Evolutionary conservation across 768 basidiomycete species (phyloP), one percentile per base, ranked within the genome.

Genomic region (Phaffia australis): DNA sequence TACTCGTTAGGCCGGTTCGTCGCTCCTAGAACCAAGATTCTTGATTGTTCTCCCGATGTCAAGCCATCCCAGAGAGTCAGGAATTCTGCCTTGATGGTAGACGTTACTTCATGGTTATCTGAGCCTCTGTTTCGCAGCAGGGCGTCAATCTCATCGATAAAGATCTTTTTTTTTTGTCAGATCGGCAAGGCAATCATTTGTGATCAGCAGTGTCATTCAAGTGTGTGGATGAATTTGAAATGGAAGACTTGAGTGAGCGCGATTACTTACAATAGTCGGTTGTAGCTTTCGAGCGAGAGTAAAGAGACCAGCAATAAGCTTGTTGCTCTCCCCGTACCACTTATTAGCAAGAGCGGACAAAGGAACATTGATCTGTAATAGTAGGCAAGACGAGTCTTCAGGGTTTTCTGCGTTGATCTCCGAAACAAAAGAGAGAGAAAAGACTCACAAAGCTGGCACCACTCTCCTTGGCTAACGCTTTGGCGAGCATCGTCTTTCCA

Each of bases 401-500:
- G 35, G 11, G 2, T 14, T 35, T 25, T 35, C 29, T 29, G 4
- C 8, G 15, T 29, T 23, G 23, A 2, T 32, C 27, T 32, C 25
- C 2, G 56, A 27, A 16, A 32, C 56, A 21, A 27, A 27, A 9
- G 30, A 14, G 15, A 25, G 30, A 3, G 2, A 30, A 0, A 4
- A 7, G 19, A 72, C 76, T 71, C 66, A 76, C 69, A 74, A 99
- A 99, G 0, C 92, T 94, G 8, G 95, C 95, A 21, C 90, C 89
- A 2, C 88, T 90, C 79, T 99, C 93, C 75, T 94, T 95, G 16
- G 95, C 95, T 9, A 99, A 82, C 1, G 94, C 94, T 75, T 94
- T 94, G 1, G 95, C 95, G n/a, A 99, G 82, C 91, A 99, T 93
- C 1, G 95, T 98, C 80, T 99, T 99, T 29, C 95, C 95, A 71